phyloP scores from a whole-genome alignment of 1,284 basidiomycete species.

The Sparassis latifolia region DNA sequence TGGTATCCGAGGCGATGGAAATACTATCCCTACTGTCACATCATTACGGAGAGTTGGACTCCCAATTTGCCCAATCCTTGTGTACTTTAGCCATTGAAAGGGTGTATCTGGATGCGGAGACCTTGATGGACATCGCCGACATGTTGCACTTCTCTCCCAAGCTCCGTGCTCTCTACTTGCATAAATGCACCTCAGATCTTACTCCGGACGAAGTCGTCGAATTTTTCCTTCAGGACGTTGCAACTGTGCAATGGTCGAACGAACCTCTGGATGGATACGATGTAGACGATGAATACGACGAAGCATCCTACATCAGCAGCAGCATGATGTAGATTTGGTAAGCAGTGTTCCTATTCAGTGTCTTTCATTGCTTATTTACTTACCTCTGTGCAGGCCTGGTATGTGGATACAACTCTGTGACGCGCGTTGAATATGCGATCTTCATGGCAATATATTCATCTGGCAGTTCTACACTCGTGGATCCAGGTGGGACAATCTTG shows the following conservation, averaged over 20 bases:
- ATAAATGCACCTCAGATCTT: not conserved
- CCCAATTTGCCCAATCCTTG: not conserved
- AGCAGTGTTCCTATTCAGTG: too few species aligned
- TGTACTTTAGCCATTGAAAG: not conserved
- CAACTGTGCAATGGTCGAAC: not conserved
- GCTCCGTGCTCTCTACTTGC: not conserved
- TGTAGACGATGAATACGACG: not conserved
- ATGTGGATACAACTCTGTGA: too few species aligned
- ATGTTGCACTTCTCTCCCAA: not conserved
- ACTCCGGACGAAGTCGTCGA: not conserved
- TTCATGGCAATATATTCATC: too few species aligned
- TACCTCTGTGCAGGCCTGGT: too few species aligned
- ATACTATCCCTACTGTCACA: not conserved
- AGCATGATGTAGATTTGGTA: too few species aligned
- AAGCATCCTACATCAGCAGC: too few species aligned
- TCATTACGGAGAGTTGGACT: too few species aligned
- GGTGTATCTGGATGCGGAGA: not conserved
- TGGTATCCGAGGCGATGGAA: not conserved
- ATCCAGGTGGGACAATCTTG: too few species aligned
- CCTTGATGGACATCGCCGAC: not conserved
- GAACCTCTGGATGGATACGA: not conserved
- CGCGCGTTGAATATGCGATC: too few species aligned
- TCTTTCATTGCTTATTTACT: too few species aligned
- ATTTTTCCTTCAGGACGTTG: not conserved
- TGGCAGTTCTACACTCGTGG: too few species aligned